Evolutionary conservation across 768 basidiomycete species (phyloP), one percentile per base, ranked within the genome.

Genomic region (Mycena galericulata): DNA sequence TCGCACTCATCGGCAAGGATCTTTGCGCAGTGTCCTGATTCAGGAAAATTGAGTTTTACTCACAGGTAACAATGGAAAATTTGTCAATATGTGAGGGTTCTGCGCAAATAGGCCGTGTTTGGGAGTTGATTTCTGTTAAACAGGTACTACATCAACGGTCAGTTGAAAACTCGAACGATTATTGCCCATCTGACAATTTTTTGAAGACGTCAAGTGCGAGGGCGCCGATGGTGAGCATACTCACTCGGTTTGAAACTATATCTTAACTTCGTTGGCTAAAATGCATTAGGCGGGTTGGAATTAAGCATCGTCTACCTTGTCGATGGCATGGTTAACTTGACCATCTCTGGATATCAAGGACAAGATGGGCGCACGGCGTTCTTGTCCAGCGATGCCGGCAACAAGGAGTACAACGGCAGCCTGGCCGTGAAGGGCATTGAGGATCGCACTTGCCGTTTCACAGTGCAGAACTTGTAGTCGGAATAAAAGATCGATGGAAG

Each of bases 331-430:
- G 27, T 47, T 43, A 56, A 54, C 32, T 32, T 65, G n/a, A 46
- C 54, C 53, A 65, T 65, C 14, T 3, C n/a, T 22, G 54, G 63
- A 36, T 65, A 65, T 15, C 63, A 54, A 18, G 63, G 54, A 15
- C 54, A 55, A 24, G 63, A 65, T 45, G 54, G 54, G 43, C 63
- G 51, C 32, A 65, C 63, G n/a, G 43, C 51, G 12, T 65, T 47
- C 45, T 27, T 65, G 29, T 55, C 53, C 24, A 64, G 38, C 53
- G 27, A 64, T 22, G 62, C 62, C 9, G 63, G 63, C 5, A 65
- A 47, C 18, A 15, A 29, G 3, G 54, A 55, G 30, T 65, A 46
- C 45, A 65, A 65, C 8, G 54, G 54, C 3, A 46, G 41, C 34
- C 51, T 65, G 29, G 40, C 54, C 4, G 54, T 56, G 29, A 56